These are phyloP conservation scores for Pseudozyma tsukubaensis DNA, from an alignment of 1,284 basidiomycete genomes.

Conservation along the genomic window DNA sequence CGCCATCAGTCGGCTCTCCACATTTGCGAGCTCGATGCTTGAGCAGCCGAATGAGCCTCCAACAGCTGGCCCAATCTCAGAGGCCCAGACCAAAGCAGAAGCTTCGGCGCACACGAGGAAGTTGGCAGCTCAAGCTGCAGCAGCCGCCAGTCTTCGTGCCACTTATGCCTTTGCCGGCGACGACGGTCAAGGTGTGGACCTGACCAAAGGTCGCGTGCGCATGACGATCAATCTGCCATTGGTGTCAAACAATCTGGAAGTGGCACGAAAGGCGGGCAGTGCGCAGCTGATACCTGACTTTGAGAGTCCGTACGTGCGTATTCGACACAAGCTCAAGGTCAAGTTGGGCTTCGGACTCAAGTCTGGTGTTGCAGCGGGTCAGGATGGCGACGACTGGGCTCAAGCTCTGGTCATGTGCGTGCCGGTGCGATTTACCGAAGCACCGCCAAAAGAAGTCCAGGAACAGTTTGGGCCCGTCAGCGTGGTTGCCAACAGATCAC, in stretches of 20 bases:
- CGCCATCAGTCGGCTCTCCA: slow-evolving; percentile 60
- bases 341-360: slow-evolving; percentile 66
- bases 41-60: slow-evolving; percentile 38
- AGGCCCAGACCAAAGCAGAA: slow-evolving; percentile 2
- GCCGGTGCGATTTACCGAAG: slow-evolving; percentile 67
- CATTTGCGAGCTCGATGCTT: slow-evolving; percentile 61
- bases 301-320: slow-evolving; percentile 64
- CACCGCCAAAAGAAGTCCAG: slow-evolving; percentile 63
- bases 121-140: neutral
- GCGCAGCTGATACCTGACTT: slow-evolving; percentile 65
- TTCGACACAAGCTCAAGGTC: slow-evolving; percentile 68
- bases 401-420: slow-evolving; percentile 68
- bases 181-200: slow-evolving; percentile 63
- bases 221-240: slow-evolving; percentile 67
- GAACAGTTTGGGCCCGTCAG: slow-evolving; percentile 60
- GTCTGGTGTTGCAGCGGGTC: slow-evolving; percentile 21
- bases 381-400: slow-evolving; percentile 54
- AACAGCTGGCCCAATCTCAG: neutral
- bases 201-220: slow-evolving; percentile 60
- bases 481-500: slow-evolving; percentile 1
- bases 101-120: neutral
- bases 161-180: slow-evolving; percentile 64
- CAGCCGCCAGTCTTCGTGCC: slow-evolving; percentile 48
- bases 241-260: slow-evolving; percentile 41
- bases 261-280: slow-evolving; percentile 40